Percentiles rank a stretch among this genome's conserved stretches.
These are phyloP conservation scores for Mycosarcoma maydis DNA, from an alignment of 1,284 basidiomycete genomes.

Conservation along the genomic window DNA sequence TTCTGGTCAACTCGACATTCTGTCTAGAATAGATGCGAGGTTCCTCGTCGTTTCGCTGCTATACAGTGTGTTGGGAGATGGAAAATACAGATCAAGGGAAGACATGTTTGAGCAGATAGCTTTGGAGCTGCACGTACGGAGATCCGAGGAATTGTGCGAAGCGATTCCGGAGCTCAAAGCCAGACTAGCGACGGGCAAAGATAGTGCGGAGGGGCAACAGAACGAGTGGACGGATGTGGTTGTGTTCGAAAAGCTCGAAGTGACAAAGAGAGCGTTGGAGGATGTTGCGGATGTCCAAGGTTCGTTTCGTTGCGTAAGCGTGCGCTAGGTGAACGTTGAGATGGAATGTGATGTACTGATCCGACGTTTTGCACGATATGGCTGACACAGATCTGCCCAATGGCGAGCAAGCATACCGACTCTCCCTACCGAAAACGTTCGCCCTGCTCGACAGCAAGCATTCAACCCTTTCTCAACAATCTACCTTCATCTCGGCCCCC, in stretches of 20 bases:
- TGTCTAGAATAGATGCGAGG: constrained; percentile 17
- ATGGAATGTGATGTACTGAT: background rate
- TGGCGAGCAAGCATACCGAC: constrained; percentile 30
- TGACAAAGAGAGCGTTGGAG: constrained; percentile 11
- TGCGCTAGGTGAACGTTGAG: no score
- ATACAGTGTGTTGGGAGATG: constrained; percentile 9
- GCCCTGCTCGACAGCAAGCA: constrained; percentile 31
- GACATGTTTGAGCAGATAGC: constrained; percentile 40
- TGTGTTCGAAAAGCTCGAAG: constrained; percentile 13
- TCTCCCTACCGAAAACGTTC: constrained; percentile 23
- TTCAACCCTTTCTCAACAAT: background rate
- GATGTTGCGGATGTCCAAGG: constrained; percentile 36
- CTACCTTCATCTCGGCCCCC: constrained; percentile 30
- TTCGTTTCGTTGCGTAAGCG: constrained; percentile 5
- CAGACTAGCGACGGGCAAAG: background rate
- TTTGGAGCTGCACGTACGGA: background rate
- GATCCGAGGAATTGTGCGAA: constrained; percentile 11
- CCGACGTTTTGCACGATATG: background rate
- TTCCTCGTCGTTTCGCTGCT: constrained; percentile 27
- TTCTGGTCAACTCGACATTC: constrained; percentile 27
- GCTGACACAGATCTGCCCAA: constrained; percentile 30
- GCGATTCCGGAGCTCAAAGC: constrained; percentile 8
- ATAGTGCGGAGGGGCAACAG: constrained; percentile 4
- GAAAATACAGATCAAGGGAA: constrained; percentile 23
- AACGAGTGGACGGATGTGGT: constrained; percentile 38